phyloP scores from a whole-genome alignment of 768 basidiomycete genomes.

The Cantharellus anzutake region DNA sequence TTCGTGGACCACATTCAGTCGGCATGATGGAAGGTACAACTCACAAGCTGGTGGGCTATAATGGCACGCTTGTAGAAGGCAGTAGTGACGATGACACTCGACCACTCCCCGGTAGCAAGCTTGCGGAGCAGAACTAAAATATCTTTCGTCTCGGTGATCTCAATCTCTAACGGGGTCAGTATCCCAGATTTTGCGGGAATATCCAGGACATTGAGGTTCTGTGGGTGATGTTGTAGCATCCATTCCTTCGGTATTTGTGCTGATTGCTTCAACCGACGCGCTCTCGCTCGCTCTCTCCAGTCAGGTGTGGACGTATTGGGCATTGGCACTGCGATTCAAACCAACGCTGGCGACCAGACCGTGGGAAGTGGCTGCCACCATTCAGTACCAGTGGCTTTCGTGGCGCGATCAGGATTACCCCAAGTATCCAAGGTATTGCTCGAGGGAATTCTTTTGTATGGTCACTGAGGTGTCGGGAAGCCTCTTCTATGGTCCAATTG shows the following conservation, averaged over 20 bases:
- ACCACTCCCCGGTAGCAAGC: constrained; percentile 35
- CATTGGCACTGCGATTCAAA: too few relatives aligned
- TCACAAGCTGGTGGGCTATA: constrained; percentile 58
- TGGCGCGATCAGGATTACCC: too few relatives aligned
- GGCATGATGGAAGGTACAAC: constrained; percentile 8
- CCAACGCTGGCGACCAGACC: too few relatives aligned
- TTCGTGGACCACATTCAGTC: too few relatives aligned
- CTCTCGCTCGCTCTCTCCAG: neutral
- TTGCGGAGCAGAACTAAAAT: constrained; percentile 31
- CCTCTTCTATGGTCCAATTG: too few relatives aligned
- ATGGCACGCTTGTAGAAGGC: constrained; percentile 65
- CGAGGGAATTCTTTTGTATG: too few relatives aligned
- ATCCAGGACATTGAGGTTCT: constrained; percentile 30
- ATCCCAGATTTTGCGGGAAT: constrained; percentile 39
- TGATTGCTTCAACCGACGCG: constrained; percentile 20
- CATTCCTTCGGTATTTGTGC: constrained; percentile 46
- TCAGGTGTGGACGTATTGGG: too few relatives aligned
- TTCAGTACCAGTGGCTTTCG: too few relatives aligned
- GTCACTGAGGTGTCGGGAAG: too few relatives aligned
- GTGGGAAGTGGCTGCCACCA: too few relatives aligned
- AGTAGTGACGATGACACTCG: constrained; percentile 45
- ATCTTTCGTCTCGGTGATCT: constrained; percentile 40
- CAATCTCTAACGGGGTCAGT: constrained; percentile 34
- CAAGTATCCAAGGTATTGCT: too few relatives aligned
- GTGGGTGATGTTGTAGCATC: constrained; percentile 33